These are phyloP conservation scores for Ogataea paraovalis DNA, from an alignment of 805 yeast species.

Conservation along the genomic window DNA sequence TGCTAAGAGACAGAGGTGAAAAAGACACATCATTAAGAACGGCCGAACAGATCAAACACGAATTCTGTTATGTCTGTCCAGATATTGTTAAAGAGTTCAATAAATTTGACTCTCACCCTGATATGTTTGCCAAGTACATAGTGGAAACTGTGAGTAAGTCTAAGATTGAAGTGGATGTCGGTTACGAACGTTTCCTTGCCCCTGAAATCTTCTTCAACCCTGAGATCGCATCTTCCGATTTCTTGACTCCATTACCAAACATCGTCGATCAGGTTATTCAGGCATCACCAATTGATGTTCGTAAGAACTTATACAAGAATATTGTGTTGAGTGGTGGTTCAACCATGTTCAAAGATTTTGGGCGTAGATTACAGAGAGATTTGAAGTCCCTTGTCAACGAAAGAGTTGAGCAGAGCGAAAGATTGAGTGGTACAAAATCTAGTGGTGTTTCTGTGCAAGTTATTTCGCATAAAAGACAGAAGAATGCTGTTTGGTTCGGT, in stretches of 20 bases:
- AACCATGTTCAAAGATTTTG: slow-evolving; percentile 97
- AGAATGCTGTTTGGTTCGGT: slow-evolving; percentile 99
- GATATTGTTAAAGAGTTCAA: slow-evolving; percentile 95
- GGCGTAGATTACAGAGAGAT: slow-evolving; percentile 95
- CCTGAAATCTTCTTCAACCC: slow-evolving; percentile 99
- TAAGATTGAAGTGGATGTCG: slow-evolving; percentile 78
- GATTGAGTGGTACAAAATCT: slow-evolving; percentile 66
- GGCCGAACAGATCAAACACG: slow-evolving; percentile 95
- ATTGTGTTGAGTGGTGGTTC: slow-evolving; percentile 97
- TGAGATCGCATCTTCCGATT: slow-evolving; percentile 93
- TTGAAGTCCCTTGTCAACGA: slow-evolving; percentile 81
- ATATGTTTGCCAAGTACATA: slow-evolving; percentile 86
- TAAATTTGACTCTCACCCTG: slow-evolving; percentile 91
- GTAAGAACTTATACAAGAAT: slow-evolving; percentile 92
- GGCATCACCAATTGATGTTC: slow-evolving; percentile 94
- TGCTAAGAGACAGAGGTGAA: slow-evolving; percentile 96
- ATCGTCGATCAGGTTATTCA: slow-evolving; percentile 95
- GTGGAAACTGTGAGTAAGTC: slow-evolving; percentile 75
- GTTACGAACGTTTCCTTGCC: slow-evolving; percentile 95
- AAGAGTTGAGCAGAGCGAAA: slow-evolving; percentile 80
- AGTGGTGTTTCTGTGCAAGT: slow-evolving; percentile 97
- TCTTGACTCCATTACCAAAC: slow-evolving; percentile 92
- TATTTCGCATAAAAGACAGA: slow-evolving; percentile 93
- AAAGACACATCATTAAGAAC: slow-evolving; percentile 89
- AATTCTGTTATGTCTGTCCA: slow-evolving; percentile 95